Base-by-base conservation (phyloP, 1,284 basidiomycete genomes). In the Apiotrichum gracile region DNA sequence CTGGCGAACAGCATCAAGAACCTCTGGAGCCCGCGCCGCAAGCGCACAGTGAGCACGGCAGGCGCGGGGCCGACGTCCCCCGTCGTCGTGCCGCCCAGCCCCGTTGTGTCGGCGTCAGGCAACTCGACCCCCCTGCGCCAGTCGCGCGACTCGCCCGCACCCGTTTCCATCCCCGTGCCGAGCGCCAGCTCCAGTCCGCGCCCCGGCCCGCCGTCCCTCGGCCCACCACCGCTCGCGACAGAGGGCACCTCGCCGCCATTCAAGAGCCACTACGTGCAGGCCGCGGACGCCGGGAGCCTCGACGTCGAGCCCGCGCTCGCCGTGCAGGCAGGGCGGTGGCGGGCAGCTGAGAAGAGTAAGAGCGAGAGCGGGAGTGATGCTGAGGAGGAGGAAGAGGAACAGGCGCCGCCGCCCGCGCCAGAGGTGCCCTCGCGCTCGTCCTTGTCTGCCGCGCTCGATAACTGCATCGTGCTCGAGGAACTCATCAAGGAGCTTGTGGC, bases 391-490 rank as follows among this genome's bases (percentile, higher is more conserved):
- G n/a, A 38, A 7, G 37, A 19, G 12, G 35, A n/a, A 3, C 14
- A 39, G 17, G 39, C 39, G 14, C 16, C 44, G 54, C 47, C 58
- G 47, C 8, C 25, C 61, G 17, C 27, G 17, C 27, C 8, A 17
- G 17, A n/a, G 24, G 24, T 38, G 7, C 43, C 43, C 14, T 19
- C 24, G 17, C 22, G 34, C 24, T 25, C 43, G 17, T 27, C 43
- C 4, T 22, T 29, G 13, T 21, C 52, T 29, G 84, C 83, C 60
- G 71, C 96, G 53, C 76, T 98, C 64, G 96, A 98, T 72, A 97
- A 98, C 68, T 86, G 93, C 25, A 91, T 98, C 21, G 84, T 98
- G 47, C 73, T 98, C 57, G 93, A 98, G 74, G 94, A 98, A 75
- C 86, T 87, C 55, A 86, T 97, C 64, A 96, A 97, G 77, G 94